Percentiles rank a stretch among this genome's conserved stretches.
Evolutionary conservation across 73 alveolate species (phyloP).

Genomic region (Effrenium voratum): DNA sequence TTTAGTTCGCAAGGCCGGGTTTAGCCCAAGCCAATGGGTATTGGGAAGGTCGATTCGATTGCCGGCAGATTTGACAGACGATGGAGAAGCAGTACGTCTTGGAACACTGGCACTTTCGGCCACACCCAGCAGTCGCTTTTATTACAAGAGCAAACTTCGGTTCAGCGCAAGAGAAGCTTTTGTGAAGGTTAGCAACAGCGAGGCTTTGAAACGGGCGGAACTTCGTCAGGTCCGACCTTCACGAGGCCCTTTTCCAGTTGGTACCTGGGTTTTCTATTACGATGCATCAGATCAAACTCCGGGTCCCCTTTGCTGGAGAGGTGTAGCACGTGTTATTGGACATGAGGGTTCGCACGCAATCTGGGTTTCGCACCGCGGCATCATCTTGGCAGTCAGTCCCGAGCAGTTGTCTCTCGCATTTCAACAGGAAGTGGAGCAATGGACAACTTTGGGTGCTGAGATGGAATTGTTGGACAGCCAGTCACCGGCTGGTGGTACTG

Average conservation of each 20-base stretch:
- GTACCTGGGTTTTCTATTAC: background rate
- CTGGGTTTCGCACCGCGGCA: background rate
- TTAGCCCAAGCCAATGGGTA: background rate
- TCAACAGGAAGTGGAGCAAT: background rate
- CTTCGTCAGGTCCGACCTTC: background rate
- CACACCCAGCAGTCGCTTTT: background rate
- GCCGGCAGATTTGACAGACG: conserved; percentile 6
- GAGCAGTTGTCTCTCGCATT: background rate
- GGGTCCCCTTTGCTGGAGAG: background rate
- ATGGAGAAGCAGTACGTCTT: background rate
- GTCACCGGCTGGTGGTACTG: background rate
- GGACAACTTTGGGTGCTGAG: background rate
- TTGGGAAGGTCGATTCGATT: background rate
- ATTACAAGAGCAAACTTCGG: background rate
- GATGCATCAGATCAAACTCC: background rate
- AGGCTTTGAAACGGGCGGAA: conserved; percentile 2
- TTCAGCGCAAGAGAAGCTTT: background rate
- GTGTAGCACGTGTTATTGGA: background rate
- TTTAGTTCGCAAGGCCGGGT: background rate
- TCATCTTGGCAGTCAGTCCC: background rate
- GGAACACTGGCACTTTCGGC: background rate
- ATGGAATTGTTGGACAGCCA: background rate
- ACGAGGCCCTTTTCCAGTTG: background rate
- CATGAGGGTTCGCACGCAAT: background rate
- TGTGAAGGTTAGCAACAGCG: background rate